phyloP scores from a whole-genome alignment of 2,329 filamentous ascomycete species.

The Aspergillus puulaauensis region DNA sequence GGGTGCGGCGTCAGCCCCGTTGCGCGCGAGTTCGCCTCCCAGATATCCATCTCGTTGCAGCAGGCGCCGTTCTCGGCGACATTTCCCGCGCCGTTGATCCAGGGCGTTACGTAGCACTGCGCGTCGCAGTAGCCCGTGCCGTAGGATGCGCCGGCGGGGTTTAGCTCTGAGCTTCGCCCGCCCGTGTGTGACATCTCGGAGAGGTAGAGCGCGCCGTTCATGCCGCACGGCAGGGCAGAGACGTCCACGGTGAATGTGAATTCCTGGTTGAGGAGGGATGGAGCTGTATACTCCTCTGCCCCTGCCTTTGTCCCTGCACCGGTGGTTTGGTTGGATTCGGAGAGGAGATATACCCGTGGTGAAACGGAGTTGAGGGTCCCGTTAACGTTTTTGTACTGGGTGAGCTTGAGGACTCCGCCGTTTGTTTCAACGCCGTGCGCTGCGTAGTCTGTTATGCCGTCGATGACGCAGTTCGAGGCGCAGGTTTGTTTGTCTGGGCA shows the following conservation, averaged over 20 bases:
- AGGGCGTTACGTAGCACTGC: conserved; percentile 51
- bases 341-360: conserved; percentile 59
- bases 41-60: conserved; percentile 67
- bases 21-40: conserved; percentile 65
- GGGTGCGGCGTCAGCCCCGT: conserved; percentile 62
- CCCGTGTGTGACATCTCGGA: conserved; percentile 61
- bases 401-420: conserved; percentile 48
- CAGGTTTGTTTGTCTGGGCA: conserved; percentile 51
- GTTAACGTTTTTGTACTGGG: conserved; percentile 39
- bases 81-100: conserved; percentile 56
- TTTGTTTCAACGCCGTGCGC: conserved; percentile 49
- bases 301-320: conserved; percentile 24
- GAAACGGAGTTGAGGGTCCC: conserved; percentile 35
- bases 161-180: conserved; percentile 49
- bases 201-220: conserved; percentile 69
- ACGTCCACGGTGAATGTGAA: conserved; percentile 71
- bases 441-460: conserved; percentile 53
- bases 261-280: conserved; percentile 63
- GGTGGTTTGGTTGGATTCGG: conserved; percentile 39
- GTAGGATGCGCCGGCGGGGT: conserved; percentile 56
- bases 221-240: conserved; percentile 64
- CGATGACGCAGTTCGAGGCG: conserved; percentile 55
- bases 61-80: conserved; percentile 55
- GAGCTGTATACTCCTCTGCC: conserved; percentile 39
- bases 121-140: conserved; percentile 64